Conservation (phyloP, 2,329 filamentous ascomycete species). For the Apiospora hydei region DNA sequence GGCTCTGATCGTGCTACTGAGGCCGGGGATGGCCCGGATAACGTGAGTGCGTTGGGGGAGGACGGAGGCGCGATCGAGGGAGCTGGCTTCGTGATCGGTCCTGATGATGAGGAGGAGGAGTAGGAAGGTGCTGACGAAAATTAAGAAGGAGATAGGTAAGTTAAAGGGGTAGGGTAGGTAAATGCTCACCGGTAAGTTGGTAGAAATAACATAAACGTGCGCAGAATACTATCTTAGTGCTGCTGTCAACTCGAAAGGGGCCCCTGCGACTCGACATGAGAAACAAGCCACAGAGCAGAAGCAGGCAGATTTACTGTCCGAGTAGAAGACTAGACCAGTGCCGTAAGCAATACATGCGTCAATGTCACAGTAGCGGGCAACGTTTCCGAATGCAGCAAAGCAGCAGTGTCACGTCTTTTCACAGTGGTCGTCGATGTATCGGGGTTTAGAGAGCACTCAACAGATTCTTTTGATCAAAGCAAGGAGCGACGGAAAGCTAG, state of each 20-base stretch:
- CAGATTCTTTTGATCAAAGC: neutral
- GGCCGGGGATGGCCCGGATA: neutral
- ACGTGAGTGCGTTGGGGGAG: no score
- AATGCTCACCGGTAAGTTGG: neutral
- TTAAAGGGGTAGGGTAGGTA: neutral
- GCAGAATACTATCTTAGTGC: neutral
- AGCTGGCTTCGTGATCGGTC: neutral
- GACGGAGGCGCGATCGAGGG: no score
- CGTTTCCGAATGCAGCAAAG: neutral
- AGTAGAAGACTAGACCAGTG: no score
- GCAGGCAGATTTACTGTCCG: no score
- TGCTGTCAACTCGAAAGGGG: neutral
- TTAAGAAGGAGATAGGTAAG: neutral
- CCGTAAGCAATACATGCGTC: neutral
- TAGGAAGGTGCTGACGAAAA: neutral
- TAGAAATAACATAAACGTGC: neutral
- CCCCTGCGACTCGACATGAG: no score
- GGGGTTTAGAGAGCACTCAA: neutral
- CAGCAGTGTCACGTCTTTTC: no score
- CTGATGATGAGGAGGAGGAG: neutral
- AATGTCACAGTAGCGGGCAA: neutral
- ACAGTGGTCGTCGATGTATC: neutral
- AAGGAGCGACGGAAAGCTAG: constrained; percentile 5
- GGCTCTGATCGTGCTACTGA: neutral
- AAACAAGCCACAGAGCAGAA: no score